Evolutionary conservation across 176 grass and related monocot genomes (phyloP), one percentile per base, ranked within the genome.

Genomic region (Musa itinerans): DNA sequence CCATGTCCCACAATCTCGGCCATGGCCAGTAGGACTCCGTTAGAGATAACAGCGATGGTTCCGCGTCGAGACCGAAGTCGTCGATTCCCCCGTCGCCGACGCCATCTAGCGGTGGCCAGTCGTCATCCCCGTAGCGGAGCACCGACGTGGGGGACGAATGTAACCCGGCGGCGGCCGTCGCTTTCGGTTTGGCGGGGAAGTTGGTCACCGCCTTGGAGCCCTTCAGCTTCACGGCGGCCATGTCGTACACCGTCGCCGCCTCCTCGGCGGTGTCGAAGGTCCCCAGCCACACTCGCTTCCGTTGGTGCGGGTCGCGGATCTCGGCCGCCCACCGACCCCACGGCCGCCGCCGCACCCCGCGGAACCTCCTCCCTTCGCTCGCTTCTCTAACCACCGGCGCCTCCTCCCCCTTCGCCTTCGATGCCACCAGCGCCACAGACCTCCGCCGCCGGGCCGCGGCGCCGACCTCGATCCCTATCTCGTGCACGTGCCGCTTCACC

Each of bases 211-310:
- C 92, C 71, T 73, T 69, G 15, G 54, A 51, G 3, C 92, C 92
- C 10, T 84, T 87, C 71, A 96, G 72, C n/a, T 78, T 79, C 66
- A 83, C 34, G 16, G 89, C 92, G 2, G 85, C 89, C 71, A 68
- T 48, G 79, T 96, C 92, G 59, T 96, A 96, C n/a, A 82, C 89
- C 0, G 19, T 5, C 52, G 91, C 96, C 29, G 96, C 96, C 27
- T 85, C 96, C 83, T 95, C 91, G 52, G 91, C 91, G 22, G 88
- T 89, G 84, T 99, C 82, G 78, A 92, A 99, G 54, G 96, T 99
- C 11, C 96, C 96, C 29, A 99, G 91, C 96, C 96, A 99, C 15
- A 88, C 21, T 3, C 86, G 72, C 57, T 85, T 88, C 11, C 80
- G 27, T 43, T 63, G 77, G 13, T 17, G 15, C 11, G 89, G 85